Conservation (phyloP, 1,284 basidiomycete species). For the Schizopora paradoxa region DNA sequence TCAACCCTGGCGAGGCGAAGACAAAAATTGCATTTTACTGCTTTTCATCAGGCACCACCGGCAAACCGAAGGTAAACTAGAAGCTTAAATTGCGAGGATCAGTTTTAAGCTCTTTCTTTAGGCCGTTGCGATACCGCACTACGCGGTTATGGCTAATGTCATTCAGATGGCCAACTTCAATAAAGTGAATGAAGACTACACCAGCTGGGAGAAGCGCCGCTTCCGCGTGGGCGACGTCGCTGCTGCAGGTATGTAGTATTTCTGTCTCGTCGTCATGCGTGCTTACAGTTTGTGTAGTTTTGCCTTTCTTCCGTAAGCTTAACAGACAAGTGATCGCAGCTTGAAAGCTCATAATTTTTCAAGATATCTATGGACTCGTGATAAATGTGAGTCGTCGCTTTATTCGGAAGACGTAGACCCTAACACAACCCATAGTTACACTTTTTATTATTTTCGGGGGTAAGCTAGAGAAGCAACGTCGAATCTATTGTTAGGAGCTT, state of each 20-base stretch:
- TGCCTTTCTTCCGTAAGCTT: conserved; percentile 35
- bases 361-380: conserved; percentile 73
- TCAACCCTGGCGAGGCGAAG: conserved; percentile 59
- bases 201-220: conserved; percentile 28
- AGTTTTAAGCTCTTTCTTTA: conserved; percentile 26
- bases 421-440: conserved; percentile 39
- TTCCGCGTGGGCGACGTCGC: conserved; percentile 52
- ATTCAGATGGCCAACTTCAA: conserved; percentile 54
- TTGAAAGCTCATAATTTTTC: conserved; percentile 2
- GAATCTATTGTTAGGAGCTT: conserved; percentile 2
- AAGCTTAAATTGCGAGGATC: conserved; percentile 6
- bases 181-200: conserved; percentile 37
- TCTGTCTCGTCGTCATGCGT: neutral
- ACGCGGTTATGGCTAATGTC: conserved; percentile 60
- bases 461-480: conserved; percentile 28
- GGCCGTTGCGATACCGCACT: conserved; percentile 70
- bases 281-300: conserved; percentile 19
- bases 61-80: conserved; percentile 70
- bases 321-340: conserved; percentile 16
- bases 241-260: conserved; percentile 38
- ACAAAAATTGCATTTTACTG: conserved; percentile 68
- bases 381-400: conserved; percentile 39
- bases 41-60: conserved; percentile 82
- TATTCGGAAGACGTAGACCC: neutral
- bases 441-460: conserved; percentile 48